Conservation (phyloP, 2,329 filamentous ascomycete species). For the Aspergillus pseudonomiae region DNA sequence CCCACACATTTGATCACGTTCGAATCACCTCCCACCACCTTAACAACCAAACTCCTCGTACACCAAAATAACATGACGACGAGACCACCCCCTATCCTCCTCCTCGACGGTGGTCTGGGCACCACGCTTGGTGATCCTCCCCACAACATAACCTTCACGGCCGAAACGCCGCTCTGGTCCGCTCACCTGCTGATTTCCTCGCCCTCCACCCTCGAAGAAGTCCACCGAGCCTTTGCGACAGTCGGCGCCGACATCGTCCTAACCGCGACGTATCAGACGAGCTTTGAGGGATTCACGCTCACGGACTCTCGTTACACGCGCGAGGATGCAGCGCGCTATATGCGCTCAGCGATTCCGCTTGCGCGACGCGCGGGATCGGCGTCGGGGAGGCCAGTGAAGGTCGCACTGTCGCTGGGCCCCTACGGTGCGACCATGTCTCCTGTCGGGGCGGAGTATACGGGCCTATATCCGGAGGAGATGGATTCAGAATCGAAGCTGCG, state of each 20-base stretch:
- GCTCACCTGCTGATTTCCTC: conserved; percentile 64
- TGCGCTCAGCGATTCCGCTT: conserved; percentile 43
- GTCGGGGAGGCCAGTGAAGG: conserved; percentile 11
- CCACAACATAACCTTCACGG: conserved; percentile 57
- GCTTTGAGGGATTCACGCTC: conserved; percentile 57
- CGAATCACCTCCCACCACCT: neutral
- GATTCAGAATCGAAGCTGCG: conserved; percentile 49
- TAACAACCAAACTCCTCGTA: neutral
- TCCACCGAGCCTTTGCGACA: conserved; percentile 59
- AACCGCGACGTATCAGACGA: conserved; percentile 70
- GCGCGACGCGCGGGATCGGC: conserved; percentile 36
- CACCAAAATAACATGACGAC: neutral
- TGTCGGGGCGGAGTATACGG: conserved; percentile 64
- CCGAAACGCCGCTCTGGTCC: conserved; percentile 65
- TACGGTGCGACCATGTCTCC: conserved; percentile 70
- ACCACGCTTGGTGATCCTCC: conserved; percentile 64
- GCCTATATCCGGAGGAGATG: conserved; percentile 59
- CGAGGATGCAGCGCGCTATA: conserved; percentile 40
- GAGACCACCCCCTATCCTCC: neutral
- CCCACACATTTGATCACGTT: neutral
- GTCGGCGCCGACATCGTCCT: conserved; percentile 65
- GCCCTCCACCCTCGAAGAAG: conserved; percentile 54
- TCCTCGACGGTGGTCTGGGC: conserved; percentile 70
- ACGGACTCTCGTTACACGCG: conserved; percentile 55
- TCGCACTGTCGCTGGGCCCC: conserved; percentile 64